These are phyloP conservation scores for Ceratobasidium sp. DNA, from an alignment of 1,284 basidiomycete genomes.

Conservation along the genomic window DNA sequence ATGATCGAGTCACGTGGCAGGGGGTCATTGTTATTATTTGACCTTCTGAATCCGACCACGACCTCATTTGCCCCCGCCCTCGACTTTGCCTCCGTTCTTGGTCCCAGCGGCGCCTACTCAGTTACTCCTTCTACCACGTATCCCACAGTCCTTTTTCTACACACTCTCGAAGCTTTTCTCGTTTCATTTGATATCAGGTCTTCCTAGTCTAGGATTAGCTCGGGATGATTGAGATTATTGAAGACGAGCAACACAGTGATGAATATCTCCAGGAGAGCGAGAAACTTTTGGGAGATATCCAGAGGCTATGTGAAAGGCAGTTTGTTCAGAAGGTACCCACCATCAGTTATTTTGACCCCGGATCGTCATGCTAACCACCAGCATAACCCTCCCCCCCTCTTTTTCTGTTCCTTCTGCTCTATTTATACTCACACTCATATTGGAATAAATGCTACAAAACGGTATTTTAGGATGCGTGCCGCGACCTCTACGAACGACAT, in stretches of 20 bases:
- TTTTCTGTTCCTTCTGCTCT: neutral
- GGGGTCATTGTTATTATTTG: neutral
- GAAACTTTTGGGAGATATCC: slow-evolving; percentile 34
- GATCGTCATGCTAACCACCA: neutral
- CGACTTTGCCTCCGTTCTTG: slow-evolving; percentile 3
- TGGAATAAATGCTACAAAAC: neutral
- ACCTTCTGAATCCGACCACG: neutral
- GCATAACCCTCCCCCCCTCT: neutral
- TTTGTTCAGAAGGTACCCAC: slow-evolving; percentile 39
- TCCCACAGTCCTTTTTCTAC: slow-evolving; percentile 11
- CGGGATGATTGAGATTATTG: slow-evolving; percentile 38
- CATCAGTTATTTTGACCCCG: neutral
- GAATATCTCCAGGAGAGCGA: slow-evolving; percentile 37
- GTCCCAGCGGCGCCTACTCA: slow-evolving; percentile 6
- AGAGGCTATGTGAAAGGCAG: slow-evolving; percentile 37
- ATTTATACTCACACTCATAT: neutral
- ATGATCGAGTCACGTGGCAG: neutral
- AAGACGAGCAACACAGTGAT: slow-evolving; percentile 34
- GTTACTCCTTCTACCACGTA: slow-evolving; percentile 1
- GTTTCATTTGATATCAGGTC: neutral
- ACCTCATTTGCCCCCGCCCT: slow-evolving; percentile 16
- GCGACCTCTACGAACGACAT: slow-evolving; percentile 42
- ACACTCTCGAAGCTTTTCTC: neutral
- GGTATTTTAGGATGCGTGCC: slow-evolving; percentile 32
- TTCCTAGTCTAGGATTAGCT: neutral